Conservation (phyloP, 2,329 filamentous ascomycete species). For the Septoria petroselini region DNA sequence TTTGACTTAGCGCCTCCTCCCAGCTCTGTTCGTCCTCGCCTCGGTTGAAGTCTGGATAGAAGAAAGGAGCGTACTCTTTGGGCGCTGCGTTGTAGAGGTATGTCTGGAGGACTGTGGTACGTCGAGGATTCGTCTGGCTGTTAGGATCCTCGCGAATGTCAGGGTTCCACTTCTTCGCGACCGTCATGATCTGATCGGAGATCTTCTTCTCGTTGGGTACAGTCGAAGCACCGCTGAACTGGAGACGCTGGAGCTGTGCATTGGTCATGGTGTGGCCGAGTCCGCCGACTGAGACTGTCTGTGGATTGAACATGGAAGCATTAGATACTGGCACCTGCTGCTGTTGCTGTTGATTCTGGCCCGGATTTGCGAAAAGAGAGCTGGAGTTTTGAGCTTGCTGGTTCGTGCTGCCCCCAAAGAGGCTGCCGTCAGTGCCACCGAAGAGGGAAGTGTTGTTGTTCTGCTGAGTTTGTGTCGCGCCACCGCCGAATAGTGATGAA, state of each 20-base stretch:
- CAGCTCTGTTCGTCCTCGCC: slow-evolving; percentile 74
- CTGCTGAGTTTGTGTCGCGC: slow-evolving; percentile 23
- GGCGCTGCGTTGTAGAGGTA: slow-evolving; percentile 88
- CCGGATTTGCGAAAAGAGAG: slow-evolving; percentile 1
- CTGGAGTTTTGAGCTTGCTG: slow-evolving; percentile 2
- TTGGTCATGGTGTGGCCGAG: slow-evolving; percentile 28
- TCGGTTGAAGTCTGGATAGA: slow-evolving; percentile 57
- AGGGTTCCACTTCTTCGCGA: slow-evolving; percentile 73
- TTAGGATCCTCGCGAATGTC: slow-evolving; percentile 51
- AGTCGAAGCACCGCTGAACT: slow-evolving; percentile 27
- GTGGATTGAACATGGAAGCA: slow-evolving; percentile 27
- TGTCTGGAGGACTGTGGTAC: slow-evolving; percentile 67
- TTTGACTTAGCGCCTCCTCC: slow-evolving; percentile 78
- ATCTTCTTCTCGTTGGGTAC: slow-evolving; percentile 63
- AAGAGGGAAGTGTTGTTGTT: slow-evolving; percentile 15
- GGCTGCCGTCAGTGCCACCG: slow-evolving; percentile 13
- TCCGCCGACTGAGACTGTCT: slow-evolving; percentile 25
- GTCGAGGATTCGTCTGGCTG: slow-evolving; percentile 17
- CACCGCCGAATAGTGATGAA: slow-evolving; percentile 39
- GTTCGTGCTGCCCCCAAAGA: slow-evolving; percentile 18
- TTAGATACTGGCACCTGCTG: slow-evolving; percentile 30
- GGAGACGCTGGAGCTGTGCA: slow-evolving; percentile 30
- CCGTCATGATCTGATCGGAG: slow-evolving; percentile 67
- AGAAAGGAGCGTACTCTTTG: slow-evolving; percentile 70
- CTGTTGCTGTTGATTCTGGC: slow-evolving; percentile 30